Evolutionary conservation across 257 asterid species (phyloP).

Genomic region (Nicotiana sylvestris): DNA sequence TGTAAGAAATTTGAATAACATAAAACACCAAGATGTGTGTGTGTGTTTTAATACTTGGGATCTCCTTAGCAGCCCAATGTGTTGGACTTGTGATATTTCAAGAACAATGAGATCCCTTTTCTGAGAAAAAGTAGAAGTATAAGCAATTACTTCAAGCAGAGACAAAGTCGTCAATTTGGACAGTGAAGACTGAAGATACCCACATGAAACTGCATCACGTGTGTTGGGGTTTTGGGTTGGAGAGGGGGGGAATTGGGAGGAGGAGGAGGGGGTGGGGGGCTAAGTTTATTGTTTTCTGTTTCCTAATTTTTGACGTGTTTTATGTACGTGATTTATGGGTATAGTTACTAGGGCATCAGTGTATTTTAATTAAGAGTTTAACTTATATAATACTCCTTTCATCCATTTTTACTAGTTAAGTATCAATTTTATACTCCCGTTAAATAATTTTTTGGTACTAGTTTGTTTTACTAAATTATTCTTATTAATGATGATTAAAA

Average conservation of each 20-base stretch:
- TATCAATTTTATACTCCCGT: too few relatives aligned
- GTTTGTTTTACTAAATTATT: too few relatives aligned
- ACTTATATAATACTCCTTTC: too few relatives aligned
- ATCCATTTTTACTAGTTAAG: too few relatives aligned
- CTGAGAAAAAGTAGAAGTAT: slow-evolving; percentile 20
- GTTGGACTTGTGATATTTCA: slow-evolving; percentile 3
- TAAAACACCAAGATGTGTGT: neutral
- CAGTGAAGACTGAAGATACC: slow-evolving; percentile 24
- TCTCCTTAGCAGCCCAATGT: neutral
- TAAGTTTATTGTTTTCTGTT: neutral
- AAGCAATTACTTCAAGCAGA: slow-evolving; percentile 31
- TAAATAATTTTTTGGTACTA: too few relatives aligned
- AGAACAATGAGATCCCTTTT: slow-evolving; percentile 48
- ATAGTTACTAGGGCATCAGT: neutral
- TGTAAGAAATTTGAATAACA: neutral
- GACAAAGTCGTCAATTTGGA: slow-evolving; percentile 36
- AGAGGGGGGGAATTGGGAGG: neutral
- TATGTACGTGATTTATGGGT: slow-evolving; percentile 17
- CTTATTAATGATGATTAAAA: too few relatives aligned
- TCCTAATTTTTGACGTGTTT: slow-evolving; percentile 12
- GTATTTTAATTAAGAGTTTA: too few relatives aligned
- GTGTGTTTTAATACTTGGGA: neutral
- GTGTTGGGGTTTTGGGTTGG: neutral
- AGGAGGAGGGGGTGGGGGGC: neutral
- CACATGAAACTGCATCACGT: slow-evolving; percentile 29